Percentiles rank a stretch among this genome's conserved stretches.
Conservation (phyloP, 371 early-diverging fungal genomes). For the Mucor saturninus region DNA sequence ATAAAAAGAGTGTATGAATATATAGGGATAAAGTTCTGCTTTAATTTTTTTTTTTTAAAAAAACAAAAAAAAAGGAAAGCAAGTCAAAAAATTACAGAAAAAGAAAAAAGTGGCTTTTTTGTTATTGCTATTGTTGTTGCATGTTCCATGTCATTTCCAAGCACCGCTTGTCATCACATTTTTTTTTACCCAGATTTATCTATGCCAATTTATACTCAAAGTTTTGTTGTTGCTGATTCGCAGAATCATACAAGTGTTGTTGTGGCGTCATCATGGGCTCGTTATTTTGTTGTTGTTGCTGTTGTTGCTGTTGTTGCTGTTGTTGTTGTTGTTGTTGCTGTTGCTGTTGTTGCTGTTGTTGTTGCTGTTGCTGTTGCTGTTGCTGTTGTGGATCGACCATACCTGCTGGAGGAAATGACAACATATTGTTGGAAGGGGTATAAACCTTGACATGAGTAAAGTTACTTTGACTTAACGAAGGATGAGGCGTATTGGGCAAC, state of each 20-base stretch:
- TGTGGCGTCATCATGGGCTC: not conserved
- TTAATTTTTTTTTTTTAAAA: not conserved
- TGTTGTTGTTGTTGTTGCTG: too few relatives aligned
- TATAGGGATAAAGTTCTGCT: slow-evolving; percentile 6
- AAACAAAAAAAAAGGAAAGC: not conserved
- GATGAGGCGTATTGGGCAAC: slow-evolving; percentile 25
- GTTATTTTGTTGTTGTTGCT: not conserved
- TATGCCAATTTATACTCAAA: slow-evolving; percentile 12
- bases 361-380: too few relatives aligned
- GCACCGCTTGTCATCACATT: not conserved
- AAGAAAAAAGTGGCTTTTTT: slow-evolving; percentile 1
- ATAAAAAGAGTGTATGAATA: too few relatives aligned
- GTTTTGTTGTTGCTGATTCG: slow-evolving; percentile 25
- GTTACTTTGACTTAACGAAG: slow-evolving; percentile 7
- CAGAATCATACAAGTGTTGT: slow-evolving; percentile 25
- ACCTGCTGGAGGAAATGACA: slow-evolving; percentile 38
- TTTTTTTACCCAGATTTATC: not conserved
- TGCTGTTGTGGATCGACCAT: slow-evolving; percentile 34
- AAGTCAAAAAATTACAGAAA: not conserved
- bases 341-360: too few relatives aligned
- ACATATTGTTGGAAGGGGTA: slow-evolving; percentile 31
- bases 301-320: slow-evolving; percentile 19
- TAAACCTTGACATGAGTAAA: slow-evolving; percentile 20
- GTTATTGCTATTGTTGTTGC: not conserved
- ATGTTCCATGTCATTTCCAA: too few relatives aligned